Percentiles rank a stretch among this genome's conserved stretches.
phyloP scores from a whole-genome alignment of 1,284 basidiomycete species.

The Coniferiporia weirii region DNA sequence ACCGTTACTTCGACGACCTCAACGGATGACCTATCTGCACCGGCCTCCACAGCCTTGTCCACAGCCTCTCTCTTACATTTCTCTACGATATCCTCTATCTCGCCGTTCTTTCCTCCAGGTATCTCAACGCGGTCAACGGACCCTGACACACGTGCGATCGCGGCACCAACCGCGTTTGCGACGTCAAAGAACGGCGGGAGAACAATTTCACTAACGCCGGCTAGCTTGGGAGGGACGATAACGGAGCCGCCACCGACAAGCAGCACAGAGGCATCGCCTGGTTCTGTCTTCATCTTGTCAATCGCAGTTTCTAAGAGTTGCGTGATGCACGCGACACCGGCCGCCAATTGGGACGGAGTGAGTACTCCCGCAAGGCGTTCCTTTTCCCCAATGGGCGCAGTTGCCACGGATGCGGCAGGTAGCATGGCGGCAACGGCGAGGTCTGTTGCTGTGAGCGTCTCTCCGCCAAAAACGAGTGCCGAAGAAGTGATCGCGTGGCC shows the following conservation, averaged over 20 bases:
- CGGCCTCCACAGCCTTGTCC: conserved; percentile 37
- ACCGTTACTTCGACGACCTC: conserved; percentile 42
- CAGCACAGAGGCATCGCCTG: conserved; percentile 41
- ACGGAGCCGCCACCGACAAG: conserved; percentile 51
- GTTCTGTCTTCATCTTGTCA: conserved; percentile 55
- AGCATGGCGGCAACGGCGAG: conserved; percentile 37
- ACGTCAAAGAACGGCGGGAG: conserved; percentile 45
- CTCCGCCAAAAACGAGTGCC: conserved; percentile 45
- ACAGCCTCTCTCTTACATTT: conserved; percentile 40
- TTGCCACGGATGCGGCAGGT: neutral
- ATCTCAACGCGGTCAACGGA: conserved; percentile 39
- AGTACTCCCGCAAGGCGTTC: conserved; percentile 29
- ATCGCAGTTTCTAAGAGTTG: conserved; percentile 42
- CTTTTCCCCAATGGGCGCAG: conserved; percentile 34
- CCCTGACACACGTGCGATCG: conserved; percentile 39
- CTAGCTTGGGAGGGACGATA: conserved; percentile 37
- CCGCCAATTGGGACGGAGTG: conserved; percentile 27
- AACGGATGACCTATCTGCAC: conserved; percentile 37
- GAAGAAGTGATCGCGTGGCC: conserved; percentile 46
- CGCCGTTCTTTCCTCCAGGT: conserved; percentile 29
- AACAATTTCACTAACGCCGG: conserved; percentile 43
- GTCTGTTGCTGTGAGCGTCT: conserved; percentile 49
- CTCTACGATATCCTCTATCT: conserved; percentile 37
- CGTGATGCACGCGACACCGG: conserved; percentile 37
- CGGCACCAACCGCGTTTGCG: conserved; percentile 54